Conservation (phyloP, 805 yeast species). For the Priceomyces fermenticarens region DNA sequence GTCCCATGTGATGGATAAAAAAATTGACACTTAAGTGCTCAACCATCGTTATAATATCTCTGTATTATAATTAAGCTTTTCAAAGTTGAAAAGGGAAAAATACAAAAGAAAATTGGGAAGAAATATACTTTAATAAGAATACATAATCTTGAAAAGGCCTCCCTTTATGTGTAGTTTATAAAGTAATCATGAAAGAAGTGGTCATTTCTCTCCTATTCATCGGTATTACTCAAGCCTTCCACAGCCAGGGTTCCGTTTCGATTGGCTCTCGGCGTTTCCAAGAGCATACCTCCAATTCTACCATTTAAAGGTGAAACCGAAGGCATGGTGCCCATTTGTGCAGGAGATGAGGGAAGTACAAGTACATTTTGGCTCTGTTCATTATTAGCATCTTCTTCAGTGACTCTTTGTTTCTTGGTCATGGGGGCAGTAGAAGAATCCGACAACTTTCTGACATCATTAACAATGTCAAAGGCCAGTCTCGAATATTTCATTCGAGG, state of each 20-base stretch:
- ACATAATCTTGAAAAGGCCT: too few relatives aligned
- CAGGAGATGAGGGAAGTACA: not conserved
- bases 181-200: too few relatives aligned
- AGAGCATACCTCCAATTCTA: conserved; percentile 15
- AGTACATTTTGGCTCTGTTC: not conserved
- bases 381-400: conserved; percentile 3
- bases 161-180: too few relatives aligned
- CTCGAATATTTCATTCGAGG: conserved; percentile 8
- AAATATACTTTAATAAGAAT: too few relatives aligned
- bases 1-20: conserved; percentile 33
- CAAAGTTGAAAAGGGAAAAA: too few relatives aligned
- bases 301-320: conserved; percentile 19
- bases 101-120: too few relatives aligned
- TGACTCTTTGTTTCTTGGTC: conserved; percentile 14
- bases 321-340: not conserved
- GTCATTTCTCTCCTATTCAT: too few relatives aligned
- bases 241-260: not conserved
- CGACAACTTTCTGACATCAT: conserved; percentile 3
- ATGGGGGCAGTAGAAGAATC: conserved; percentile 5
- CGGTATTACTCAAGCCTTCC: too few relatives aligned
- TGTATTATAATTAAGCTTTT: not conserved
- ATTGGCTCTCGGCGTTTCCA: conserved; percentile 10
- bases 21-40: not conserved
- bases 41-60: not conserved
- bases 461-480: conserved; percentile 17